Conservation (phyloP, 768 basidiomycete genomes). For the Podaxis carcinomalis region DNA sequence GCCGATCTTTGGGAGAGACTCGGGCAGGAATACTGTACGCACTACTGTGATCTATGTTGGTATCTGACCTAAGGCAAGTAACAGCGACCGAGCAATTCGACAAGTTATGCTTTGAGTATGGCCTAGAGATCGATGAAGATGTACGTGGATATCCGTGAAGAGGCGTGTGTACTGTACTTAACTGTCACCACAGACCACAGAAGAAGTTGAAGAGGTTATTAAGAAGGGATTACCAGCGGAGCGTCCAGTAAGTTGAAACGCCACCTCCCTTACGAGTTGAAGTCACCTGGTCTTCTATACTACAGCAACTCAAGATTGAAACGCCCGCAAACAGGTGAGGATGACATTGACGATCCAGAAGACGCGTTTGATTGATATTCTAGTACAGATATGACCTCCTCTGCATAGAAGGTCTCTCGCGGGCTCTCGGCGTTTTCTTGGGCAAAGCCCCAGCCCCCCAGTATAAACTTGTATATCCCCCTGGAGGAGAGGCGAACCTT, state of each 20-base stretch:
- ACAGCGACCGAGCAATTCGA: conserved; percentile 94
- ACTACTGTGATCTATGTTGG: background rate
- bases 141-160: conserved; percentile 41
- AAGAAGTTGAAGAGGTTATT: conserved; percentile 75
- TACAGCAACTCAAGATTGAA: conserved; percentile 96
- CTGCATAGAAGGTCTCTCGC: conserved; percentile 93
- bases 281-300: conserved; percentile 2
- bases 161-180: background rate
- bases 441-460: conserved; percentile 59
- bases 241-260: conserved; percentile 56
- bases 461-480: conserved; percentile 72
- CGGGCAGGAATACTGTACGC: conserved; percentile 74
- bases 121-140: conserved; percentile 96
- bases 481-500: conserved; percentile 60
- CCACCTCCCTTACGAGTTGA: background rate
- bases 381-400: conserved; percentile 85
- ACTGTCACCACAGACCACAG: conserved; percentile 63
- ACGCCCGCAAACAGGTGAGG: conserved; percentile 91
- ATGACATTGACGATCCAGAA: background rate
- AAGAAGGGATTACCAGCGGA: conserved; percentile 84
- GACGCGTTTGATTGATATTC: background rate
- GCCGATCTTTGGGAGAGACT: conserved; percentile 89
- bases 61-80: conserved; percentile 10
- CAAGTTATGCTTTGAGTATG: conserved; percentile 94
- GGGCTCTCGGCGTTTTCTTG: conserved; percentile 82